Evolutionary conservation across 78 protist species (phyloP).

Genomic region (Dictyostelium firmibasis): DNA sequence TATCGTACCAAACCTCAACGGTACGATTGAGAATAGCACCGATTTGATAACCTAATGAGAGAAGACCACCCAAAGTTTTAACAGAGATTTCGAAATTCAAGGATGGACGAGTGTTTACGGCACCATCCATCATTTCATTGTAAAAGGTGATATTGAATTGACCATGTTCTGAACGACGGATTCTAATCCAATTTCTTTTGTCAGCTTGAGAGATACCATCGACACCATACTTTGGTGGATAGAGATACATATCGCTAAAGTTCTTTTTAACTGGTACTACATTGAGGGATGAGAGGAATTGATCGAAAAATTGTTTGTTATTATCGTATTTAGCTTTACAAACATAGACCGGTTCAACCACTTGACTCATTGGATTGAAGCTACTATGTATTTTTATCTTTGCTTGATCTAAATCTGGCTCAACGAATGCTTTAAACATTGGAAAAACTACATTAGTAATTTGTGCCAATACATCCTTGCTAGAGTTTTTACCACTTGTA

Average conservation of each 20-base stretch:
- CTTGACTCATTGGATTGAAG: slow-evolving; percentile 83
- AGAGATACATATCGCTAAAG: slow-evolving; percentile 81
- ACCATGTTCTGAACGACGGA: slow-evolving; percentile 59
- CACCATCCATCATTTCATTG: slow-evolving; percentile 76
- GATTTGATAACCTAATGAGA: slow-evolving; percentile 79
- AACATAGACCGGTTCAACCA: slow-evolving; percentile 66
- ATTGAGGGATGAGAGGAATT: slow-evolving; percentile 60
- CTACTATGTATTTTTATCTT: slow-evolving; percentile 62
- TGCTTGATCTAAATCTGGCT: slow-evolving; percentile 78
- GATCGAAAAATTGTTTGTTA: slow-evolving; percentile 51
- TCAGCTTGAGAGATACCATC: slow-evolving; percentile 70
- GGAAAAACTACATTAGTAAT: slow-evolving; percentile 85
- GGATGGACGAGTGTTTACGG: slow-evolving; percentile 53
- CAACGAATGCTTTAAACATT: slow-evolving; percentile 86
- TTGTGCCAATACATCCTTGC: slow-evolving; percentile 78
- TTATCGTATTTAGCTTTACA: slow-evolving; percentile 71
- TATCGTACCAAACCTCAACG: slow-evolving; percentile 68
- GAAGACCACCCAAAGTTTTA: slow-evolving; percentile 79
- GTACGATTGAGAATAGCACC: slow-evolving; percentile 74
- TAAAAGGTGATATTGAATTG: slow-evolving; percentile 65
- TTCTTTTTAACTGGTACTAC: slow-evolving; percentile 57
- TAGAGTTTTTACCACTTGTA: slow-evolving; percentile 33
- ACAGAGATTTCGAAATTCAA: slow-evolving; percentile 77
- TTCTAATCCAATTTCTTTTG: slow-evolving; percentile 82
- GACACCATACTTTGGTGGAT: slow-evolving; percentile 71